Conservation (phyloP, 441 rosid genomes). For the Hura crepitans region DNA sequence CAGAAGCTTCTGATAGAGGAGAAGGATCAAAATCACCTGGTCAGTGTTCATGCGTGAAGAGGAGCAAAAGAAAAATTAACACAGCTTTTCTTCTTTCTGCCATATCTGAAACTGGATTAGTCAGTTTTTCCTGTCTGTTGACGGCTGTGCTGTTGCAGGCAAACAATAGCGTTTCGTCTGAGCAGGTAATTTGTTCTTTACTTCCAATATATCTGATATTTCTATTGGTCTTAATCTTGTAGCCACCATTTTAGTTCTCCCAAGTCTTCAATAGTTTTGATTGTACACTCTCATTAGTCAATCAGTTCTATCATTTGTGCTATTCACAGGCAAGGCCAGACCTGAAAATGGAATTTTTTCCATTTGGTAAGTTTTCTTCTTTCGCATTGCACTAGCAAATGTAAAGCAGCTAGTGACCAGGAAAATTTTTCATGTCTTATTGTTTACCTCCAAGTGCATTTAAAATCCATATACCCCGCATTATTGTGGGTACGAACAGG, state of each 20-base stretch:
- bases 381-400: conserved; percentile 69
- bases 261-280: conserved; percentile 4
- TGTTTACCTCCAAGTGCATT: neutral
- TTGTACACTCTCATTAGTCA: neutral
- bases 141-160: conserved; percentile 76
- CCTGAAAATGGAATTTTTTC: conserved; percentile 72
- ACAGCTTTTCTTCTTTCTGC: conserved; percentile 56
- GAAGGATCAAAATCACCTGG: conserved; percentile 35
- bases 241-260: conserved; percentile 12
- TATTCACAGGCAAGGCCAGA: conserved; percentile 63
- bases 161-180: conserved; percentile 55
- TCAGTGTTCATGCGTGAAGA: conserved; percentile 23
- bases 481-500: neutral
- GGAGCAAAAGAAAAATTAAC: conserved; percentile 30
- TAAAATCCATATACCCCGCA: conserved; percentile 1
- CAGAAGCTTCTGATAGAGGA: conserved; percentile 30
- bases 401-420: conserved; percentile 66
- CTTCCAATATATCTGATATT: neutral
- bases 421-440: conserved; percentile 25
- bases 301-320: neutral
- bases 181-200: conserved; percentile 44
- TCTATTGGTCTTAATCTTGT: conserved; percentile 1
- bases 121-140: conserved; percentile 72
- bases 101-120: conserved; percentile 71
- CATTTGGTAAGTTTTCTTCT: conserved; percentile 75